Conservation (phyloP, 2,329 filamentous ascomycete genomes). For the Penicillium sp. region DNA sequence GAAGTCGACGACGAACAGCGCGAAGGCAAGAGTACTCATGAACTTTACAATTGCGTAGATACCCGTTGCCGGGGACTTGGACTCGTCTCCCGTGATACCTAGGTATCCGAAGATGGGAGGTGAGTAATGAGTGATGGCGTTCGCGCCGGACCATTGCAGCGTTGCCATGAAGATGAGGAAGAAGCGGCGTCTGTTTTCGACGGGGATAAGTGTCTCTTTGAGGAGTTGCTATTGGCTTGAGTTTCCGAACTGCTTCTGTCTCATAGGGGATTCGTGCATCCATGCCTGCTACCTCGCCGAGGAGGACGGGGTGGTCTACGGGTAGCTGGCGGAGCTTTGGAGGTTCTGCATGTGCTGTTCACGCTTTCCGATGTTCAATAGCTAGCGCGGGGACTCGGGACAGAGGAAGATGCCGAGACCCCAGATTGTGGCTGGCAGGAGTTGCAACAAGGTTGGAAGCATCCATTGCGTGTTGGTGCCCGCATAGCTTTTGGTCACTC, state of each 20-base stretch:
- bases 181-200: conserved; percentile 44
- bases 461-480: conserved; percentile 26
- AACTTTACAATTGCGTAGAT: conserved; percentile 52
- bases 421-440: conserved; percentile 22
- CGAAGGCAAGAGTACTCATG: conserved; percentile 44
- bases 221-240: conserved; percentile 32
- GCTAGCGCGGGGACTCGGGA: conserved; percentile 25
- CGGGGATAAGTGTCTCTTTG: conserved; percentile 40
- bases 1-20: conserved; percentile 50
- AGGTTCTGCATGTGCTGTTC: conserved; percentile 24
- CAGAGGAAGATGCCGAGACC: conserved; percentile 19
- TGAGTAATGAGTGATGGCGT: conserved; percentile 49
- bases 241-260: conserved; percentile 38
- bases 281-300: conserved; percentile 25
- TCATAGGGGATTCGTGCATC: conserved; percentile 38
- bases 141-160: conserved; percentile 49
- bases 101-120: conserved; percentile 37
- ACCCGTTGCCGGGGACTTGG: conserved; percentile 43
- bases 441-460: conserved; percentile 24
- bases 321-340: conserved; percentile 36
- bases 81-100: conserved; percentile 23
- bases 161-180: conserved; percentile 44
- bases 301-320: conserved; percentile 40
- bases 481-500: conserved; percentile 19
- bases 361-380: conserved; percentile 17